Base-by-base conservation (phyloP, 75 land plant species). In the Picea sitchensis region DNA sequence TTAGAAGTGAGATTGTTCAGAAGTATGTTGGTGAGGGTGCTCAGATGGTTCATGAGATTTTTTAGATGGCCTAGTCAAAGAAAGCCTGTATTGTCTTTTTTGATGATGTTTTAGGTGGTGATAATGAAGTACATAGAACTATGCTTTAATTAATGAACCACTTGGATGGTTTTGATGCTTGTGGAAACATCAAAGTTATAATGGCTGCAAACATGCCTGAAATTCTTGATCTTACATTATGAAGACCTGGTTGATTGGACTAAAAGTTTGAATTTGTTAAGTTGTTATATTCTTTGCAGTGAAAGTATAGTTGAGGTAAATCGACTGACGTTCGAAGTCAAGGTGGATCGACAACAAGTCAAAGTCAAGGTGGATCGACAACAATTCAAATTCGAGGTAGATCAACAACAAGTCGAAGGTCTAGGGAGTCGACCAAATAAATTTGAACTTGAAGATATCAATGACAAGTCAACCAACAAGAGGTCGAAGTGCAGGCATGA, bases 151-250 rank as follows among this genome's bases (percentile, higher is more conserved):
- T 96, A 87, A 98, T 96, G 23, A 96, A 96, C 76, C 99, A 96
- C 80, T 92, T 96, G 77, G 99, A 96, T 86, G 99, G 99, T 0
- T 96, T 96, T 91, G 99, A 96, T 92, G 98, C 99, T 67, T 86
- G 99, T 30, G 99, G 98, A 78, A 96, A 96, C 76, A 96, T 96
- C 74, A 96, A 96, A 88, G 99, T 94, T 72, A 82, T 96, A 14
- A 96, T 94, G 99, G 99, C 98, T 20, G 94, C 99, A 68, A 96
- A 96, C 84, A 96, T 98, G 78, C 99, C 97, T 77, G 99, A 96
- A 72, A 96, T 95, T 30, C 79, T 96, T 11, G 99, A 96, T 73
- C 99, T 97, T 11, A 98, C 99, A 79, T 82, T 94, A n/a, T 78
- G 94, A 44, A 91, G 99, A 56, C 99, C 99, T 65, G 95, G 99